Evolutionary conservation across 352 stramenopile species (phyloP).

Genomic region (Saprolegnia parasitica): DNA sequence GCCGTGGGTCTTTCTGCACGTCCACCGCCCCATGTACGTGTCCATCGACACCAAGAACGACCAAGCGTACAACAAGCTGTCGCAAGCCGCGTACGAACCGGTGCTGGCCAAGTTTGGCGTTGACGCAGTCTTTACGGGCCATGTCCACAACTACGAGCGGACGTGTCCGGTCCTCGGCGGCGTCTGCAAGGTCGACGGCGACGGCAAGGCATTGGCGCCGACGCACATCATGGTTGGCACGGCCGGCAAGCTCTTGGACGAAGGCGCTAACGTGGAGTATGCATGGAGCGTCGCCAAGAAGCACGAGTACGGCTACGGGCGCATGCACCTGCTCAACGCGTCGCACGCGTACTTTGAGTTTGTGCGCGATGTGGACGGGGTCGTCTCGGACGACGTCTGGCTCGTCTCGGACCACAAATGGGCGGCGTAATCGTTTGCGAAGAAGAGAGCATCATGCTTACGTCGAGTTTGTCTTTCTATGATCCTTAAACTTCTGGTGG

Average conservation of each 20-base stretch:
- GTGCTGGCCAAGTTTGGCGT: slow-evolving; percentile 48
- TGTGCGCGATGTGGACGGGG: slow-evolving; percentile 33
- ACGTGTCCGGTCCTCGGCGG: slow-evolving; percentile 44
- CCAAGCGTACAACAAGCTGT: slow-evolving; percentile 34
- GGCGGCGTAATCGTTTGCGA: background rate
- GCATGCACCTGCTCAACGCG: slow-evolving; percentile 54
- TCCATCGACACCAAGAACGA: slow-evolving; percentile 40
- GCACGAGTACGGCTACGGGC: slow-evolving; percentile 45
- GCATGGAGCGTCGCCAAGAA: slow-evolving; percentile 34
- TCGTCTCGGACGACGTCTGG: slow-evolving; percentile 36
- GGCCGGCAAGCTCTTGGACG: slow-evolving; percentile 39
- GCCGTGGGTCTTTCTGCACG: slow-evolving; percentile 58
- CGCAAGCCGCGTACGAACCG: slow-evolving; percentile 42
- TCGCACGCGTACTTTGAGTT: slow-evolving; percentile 55
- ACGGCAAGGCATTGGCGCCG: slow-evolving; percentile 38
- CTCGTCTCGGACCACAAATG: slow-evolving; percentile 41
- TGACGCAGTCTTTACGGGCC: slow-evolving; percentile 53
- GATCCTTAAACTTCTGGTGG: too few species aligned
- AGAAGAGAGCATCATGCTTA: too few species aligned
- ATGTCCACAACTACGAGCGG: slow-evolving; percentile 62
- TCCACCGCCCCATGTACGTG: slow-evolving; percentile 58
- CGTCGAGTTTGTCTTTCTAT: too few species aligned
- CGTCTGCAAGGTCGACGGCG: slow-evolving; percentile 38
- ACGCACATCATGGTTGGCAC: slow-evolving; percentile 56
- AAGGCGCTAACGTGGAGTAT: slow-evolving; percentile 32